Percentiles rank a stretch among this genome's conserved stretches.
Conservation (phyloP, 257 asterid species). For the Solanum acaule region DNA sequence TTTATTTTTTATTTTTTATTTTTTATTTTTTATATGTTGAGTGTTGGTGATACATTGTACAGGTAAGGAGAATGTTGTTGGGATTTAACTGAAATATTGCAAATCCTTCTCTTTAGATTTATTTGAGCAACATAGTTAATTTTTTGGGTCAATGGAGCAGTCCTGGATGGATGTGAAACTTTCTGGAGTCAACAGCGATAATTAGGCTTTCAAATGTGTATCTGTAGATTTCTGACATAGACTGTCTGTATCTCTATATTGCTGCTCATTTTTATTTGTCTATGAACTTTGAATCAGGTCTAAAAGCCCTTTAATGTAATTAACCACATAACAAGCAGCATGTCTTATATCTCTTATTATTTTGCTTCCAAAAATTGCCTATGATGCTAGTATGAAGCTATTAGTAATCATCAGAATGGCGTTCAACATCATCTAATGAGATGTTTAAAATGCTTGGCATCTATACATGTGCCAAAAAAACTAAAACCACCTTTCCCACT, state of each 20-base stretch:
- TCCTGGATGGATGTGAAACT: not conserved
- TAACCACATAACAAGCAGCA: not conserved
- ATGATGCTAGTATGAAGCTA: not conserved
- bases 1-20: not conserved
- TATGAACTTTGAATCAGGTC: not conserved
- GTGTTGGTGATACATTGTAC: not conserved
- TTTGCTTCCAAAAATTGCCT: not conserved
- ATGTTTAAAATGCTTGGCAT: not conserved
- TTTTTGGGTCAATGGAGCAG: not conserved
- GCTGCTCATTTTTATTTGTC: not conserved
- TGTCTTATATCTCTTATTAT: not conserved
- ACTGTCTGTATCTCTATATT: not conserved
- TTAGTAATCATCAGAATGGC: not conserved
- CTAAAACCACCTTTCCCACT: not conserved
- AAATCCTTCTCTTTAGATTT: not conserved
- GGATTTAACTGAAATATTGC: not conserved
- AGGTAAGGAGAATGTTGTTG: not conserved
- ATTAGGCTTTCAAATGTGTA: not conserved
- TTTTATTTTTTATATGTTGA: not conserved
- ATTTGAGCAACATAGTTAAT: not conserved
- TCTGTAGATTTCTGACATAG: not conserved
- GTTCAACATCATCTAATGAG: not conserved
- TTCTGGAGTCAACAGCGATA: not conserved
- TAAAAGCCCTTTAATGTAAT: not conserved
- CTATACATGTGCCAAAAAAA: not conserved